These are phyloP conservation scores for Salix dunnii DNA, from an alignment of 345 rosid species.

Conservation along the genomic window DNA sequence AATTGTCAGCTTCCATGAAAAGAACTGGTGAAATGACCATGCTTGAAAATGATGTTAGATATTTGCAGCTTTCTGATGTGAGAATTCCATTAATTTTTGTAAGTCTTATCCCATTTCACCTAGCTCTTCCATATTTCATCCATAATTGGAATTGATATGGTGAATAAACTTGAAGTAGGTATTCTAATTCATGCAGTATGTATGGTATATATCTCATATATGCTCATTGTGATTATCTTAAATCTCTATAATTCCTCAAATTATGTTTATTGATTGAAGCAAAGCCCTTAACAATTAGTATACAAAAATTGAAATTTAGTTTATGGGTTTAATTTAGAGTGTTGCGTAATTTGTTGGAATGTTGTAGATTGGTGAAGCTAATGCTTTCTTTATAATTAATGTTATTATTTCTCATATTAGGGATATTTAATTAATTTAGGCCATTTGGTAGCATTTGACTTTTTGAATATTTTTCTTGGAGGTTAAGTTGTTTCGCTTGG, in stretches of 20 bases:
- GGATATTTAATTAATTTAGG: no score
- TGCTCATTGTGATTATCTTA: no score
- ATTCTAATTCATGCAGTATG: no score
- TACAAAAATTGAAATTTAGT: neutral
- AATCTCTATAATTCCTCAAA: neutral
- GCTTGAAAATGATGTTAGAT: slow-evolving; percentile 56
- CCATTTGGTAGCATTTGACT: no score
- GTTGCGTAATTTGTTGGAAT: neutral
- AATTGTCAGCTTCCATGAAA: slow-evolving; percentile 33
- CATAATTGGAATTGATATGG: no score
- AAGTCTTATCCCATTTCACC: slow-evolving; percentile 30
- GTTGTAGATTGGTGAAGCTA: no score
- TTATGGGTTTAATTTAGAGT: neutral
- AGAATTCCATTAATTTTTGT: slow-evolving; percentile 84
- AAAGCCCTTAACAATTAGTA: neutral
- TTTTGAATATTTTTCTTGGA: no score
- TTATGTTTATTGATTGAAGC: neutral
- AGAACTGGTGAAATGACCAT: slow-evolving; percentile 32
- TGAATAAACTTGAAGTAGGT: no score
- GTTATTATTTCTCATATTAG: no score
- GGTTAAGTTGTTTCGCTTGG: no score
- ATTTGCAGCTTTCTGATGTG: slow-evolving; percentile 73
- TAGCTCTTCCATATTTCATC: neutral
- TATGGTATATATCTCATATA: no score
- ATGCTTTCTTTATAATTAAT: no score